phyloP scores from a whole-genome alignment of 352 stramenopile genomes.

The Pseudoperonospora humuli region DNA sequence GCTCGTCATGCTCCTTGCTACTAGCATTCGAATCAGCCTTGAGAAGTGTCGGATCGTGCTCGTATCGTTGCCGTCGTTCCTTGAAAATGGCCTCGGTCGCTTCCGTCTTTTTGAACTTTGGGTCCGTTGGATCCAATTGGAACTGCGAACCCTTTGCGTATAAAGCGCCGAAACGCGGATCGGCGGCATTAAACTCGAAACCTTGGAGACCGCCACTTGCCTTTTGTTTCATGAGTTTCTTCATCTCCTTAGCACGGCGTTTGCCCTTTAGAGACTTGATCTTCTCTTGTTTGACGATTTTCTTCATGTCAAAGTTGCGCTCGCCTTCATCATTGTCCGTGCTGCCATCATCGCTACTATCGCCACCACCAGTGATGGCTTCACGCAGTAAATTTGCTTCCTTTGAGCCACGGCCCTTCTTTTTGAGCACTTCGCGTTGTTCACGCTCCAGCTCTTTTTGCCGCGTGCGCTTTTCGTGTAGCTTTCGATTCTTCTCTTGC shows the following conservation, averaged over 20 bases:
- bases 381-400: constrained; percentile 52
- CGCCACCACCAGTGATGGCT: constrained; percentile 37
- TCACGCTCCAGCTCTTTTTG: constrained; percentile 60
- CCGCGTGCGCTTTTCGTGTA: constrained; percentile 60
- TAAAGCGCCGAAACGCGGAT: constrained; percentile 68
- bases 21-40: constrained; percentile 7
- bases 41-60: constrained; percentile 16
- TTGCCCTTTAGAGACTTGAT: constrained; percentile 70
- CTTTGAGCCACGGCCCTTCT: constrained; percentile 36
- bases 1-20: constrained; percentile 19
- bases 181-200: constrained; percentile 67
- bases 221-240: constrained; percentile 54
- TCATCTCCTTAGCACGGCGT: constrained; percentile 66
- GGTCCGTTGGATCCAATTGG: constrained; percentile 75
- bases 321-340: constrained; percentile 35
- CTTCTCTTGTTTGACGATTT: constrained; percentile 67
- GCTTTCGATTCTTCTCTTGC: constrained; percentile 76
- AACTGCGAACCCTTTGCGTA: constrained; percentile 74
- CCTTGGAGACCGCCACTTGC: constrained; percentile 44
- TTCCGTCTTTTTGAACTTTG: constrained; percentile 79
- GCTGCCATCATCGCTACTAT: constrained; percentile 22
- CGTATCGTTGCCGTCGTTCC: constrained; percentile 60
- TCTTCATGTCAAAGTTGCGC: constrained; percentile 84
- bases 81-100: constrained; percentile 74
- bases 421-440: constrained; percentile 61